A percentile compares a stretch with the other conserved stretches of the same genome.
phyloP scores from a whole-genome alignment of 495 filamentous ascomycete genomes.

The Lasiosphaeriaceae sp. region DNA sequence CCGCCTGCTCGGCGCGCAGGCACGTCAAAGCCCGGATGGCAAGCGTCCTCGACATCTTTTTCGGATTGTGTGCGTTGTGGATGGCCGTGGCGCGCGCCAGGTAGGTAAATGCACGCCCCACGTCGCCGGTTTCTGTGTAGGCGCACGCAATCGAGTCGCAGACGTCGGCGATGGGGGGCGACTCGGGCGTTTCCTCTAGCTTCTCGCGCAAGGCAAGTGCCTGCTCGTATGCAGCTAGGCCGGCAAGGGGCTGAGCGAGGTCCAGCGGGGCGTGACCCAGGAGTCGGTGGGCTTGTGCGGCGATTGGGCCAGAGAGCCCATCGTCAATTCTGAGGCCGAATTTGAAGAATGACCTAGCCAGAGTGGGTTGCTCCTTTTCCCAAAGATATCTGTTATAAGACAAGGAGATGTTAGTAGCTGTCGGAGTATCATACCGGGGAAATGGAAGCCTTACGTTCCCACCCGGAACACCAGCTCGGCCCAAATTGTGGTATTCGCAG shows the following conservation, averaged over 20 bases:
- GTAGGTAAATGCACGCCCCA: constrained; percentile 1
- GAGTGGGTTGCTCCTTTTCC: constrained; percentile 6
- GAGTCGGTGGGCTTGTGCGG: constrained; percentile 1
- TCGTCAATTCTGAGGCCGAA: background rate
- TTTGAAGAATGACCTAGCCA: constrained; percentile 2
- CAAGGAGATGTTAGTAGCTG: too few relatives aligned
- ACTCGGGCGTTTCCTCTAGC: constrained; percentile 3
- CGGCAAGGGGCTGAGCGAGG: constrained; percentile 6
- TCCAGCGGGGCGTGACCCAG: background rate
- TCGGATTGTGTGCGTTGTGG: constrained; percentile 4
- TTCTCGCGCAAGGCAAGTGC: constrained; percentile 1
- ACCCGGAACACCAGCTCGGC: constrained; percentile 9
- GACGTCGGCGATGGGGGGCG: constrained; percentile 4
- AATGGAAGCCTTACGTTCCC: constrained; percentile 7
- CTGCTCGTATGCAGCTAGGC: constrained; percentile 5
- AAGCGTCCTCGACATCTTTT: constrained; percentile 7
- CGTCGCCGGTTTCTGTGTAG: constrained; percentile 5
- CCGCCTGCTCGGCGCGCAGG: constrained; percentile 4
- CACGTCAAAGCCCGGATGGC: constrained; percentile 5
- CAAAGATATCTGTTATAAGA: constrained; percentile 10
- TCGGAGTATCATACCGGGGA: too few relatives aligned
- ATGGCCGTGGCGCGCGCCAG: constrained; percentile 7
- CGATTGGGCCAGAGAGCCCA: background rate
- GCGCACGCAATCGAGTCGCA: constrained; percentile 10
- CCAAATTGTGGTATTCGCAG: background rate